phyloP scores from a whole-genome alignment of 768 basidiomycete species.

The Suillus cothurnatus region DNA sequence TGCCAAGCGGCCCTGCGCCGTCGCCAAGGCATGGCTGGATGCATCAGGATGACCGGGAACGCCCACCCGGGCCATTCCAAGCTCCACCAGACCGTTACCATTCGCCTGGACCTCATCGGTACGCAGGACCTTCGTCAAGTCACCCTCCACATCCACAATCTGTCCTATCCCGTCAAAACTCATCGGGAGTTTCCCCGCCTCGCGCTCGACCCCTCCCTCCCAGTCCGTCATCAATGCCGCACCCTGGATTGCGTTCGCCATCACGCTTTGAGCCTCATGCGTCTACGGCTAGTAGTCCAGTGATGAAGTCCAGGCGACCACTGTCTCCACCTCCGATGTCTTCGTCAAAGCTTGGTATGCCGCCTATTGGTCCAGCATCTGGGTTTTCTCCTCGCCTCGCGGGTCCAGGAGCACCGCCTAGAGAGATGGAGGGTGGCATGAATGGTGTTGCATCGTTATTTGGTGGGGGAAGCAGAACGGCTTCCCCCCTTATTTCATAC shows the following conservation, averaged over 20 bases:
- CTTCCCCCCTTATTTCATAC: conserved; percentile 4
- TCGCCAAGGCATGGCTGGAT: conserved; percentile 48
- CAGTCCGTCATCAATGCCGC: conserved; percentile 13
- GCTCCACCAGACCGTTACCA: conserved; percentile 30
- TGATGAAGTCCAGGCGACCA: conserved; percentile 7
- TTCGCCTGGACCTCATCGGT: conserved; percentile 27
- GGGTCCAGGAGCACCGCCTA: conserved; percentile 31
- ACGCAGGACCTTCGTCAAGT: conserved; percentile 5
- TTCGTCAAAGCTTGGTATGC: conserved; percentile 27
- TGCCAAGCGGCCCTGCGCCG: conserved; percentile 26
- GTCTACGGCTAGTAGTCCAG: conserved; percentile 2
- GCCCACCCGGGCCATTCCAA: conserved; percentile 30
- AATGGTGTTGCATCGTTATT: conserved; percentile 5
- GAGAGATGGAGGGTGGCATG: conserved; percentile 2
- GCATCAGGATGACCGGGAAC: conserved; percentile 30
- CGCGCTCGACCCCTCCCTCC: conserved; percentile 35
- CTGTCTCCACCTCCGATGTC: conserved; percentile 27
- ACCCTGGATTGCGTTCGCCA: conserved; percentile 1
- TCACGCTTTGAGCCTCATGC: conserved; percentile 5
- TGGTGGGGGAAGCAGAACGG: conserved; percentile 1
- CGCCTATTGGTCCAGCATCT: conserved; percentile 14
- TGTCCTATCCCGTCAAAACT: conserved; percentile 12
- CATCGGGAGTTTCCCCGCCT: conserved; percentile 37
- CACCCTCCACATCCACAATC: conserved; percentile 8
- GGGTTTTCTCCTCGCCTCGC: conserved; percentile 32